Percentiles rank a stretch among this genome's conserved stretches.
phyloP scores from a whole-genome alignment of 768 basidiomycete species.

The Suillus lakei region DNA sequence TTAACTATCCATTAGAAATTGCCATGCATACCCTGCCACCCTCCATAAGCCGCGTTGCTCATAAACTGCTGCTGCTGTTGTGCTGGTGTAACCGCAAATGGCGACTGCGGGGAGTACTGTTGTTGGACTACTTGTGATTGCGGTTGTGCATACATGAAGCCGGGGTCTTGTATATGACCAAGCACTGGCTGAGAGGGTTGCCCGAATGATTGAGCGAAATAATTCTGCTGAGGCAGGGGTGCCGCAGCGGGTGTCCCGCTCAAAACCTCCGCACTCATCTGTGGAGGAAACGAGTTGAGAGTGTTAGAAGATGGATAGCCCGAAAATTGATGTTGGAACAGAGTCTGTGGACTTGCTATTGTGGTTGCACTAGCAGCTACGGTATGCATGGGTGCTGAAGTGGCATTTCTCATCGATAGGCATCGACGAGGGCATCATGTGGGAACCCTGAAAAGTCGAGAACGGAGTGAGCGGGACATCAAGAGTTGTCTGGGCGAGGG shows the following conservation, averaged over 20 bases:
- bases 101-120: constrained; percentile 36
- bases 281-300: not conserved
- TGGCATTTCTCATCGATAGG: not conserved
- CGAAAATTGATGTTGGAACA: constrained; percentile 29
- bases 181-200: not conserved
- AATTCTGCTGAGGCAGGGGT: constrained; percentile 1
- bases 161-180: constrained; percentile 3
- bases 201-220: not conserved
- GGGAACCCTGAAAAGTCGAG: constrained; percentile 16
- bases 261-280: not conserved
- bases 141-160: not conserved
- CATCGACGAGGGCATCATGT: constrained; percentile 11
- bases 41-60: constrained; percentile 16
- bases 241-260: not conserved
- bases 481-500: constrained; percentile 12
- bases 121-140: constrained; percentile 9
- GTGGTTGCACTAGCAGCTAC: constrained; percentile 28
- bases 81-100: constrained; percentile 20
- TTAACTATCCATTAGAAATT: constrained; percentile 17
- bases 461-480: constrained; percentile 24
- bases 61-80: constrained; percentile 26
- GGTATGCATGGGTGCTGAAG: constrained; percentile 17
- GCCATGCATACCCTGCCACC: constrained; percentile 24
- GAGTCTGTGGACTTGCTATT: constrained; percentile 26
- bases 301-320: constrained; percentile 16